phyloP scores from a whole-genome alignment of 176 grass and related monocot genomes.

The Alloteropsis semialata region DNA sequence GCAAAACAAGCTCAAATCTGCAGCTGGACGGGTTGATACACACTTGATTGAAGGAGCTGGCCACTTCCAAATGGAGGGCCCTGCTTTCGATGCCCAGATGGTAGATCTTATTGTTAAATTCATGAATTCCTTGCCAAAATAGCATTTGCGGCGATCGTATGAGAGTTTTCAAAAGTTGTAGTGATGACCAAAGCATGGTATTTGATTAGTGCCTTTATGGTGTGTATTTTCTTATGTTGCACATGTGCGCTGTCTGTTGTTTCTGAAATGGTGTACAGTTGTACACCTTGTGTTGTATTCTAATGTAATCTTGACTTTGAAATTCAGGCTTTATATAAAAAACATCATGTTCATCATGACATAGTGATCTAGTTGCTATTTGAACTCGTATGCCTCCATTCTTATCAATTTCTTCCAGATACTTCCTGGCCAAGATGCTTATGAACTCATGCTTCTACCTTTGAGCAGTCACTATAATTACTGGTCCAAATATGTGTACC shows the following conservation, averaged over 20 bases:
- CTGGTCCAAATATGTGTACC: background rate
- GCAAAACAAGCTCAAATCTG: constrained; percentile 77
- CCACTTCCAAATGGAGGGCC: constrained; percentile 94
- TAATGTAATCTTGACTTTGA: constrained; percentile 17
- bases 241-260: constrained; percentile 18
- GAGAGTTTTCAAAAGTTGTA: background rate
- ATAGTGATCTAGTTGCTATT: background rate
- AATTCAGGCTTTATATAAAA: constrained; percentile 3
- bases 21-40: constrained; percentile 67
- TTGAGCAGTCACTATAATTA: constrained; percentile 5
- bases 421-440: background rate
- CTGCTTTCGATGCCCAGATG: constrained; percentile 88
- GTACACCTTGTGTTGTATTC: constrained; percentile 21
- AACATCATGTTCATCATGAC: background rate
- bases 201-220: constrained; percentile 10
- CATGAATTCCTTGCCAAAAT: constrained; percentile 53
- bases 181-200: constrained; percentile 2
- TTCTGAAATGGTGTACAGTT: constrained; percentile 10
- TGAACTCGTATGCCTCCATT: background rate
- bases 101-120: constrained; percentile 72
- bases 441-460: background rate
- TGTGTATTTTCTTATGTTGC: constrained; percentile 33
- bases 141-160: constrained; percentile 4
- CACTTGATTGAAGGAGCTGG: constrained; percentile 84
- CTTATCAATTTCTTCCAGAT: background rate